These are phyloP conservation scores for Cocos nucifera DNA, from an alignment of 176 grass and related monocot species.

Conservation along the genomic window DNA sequence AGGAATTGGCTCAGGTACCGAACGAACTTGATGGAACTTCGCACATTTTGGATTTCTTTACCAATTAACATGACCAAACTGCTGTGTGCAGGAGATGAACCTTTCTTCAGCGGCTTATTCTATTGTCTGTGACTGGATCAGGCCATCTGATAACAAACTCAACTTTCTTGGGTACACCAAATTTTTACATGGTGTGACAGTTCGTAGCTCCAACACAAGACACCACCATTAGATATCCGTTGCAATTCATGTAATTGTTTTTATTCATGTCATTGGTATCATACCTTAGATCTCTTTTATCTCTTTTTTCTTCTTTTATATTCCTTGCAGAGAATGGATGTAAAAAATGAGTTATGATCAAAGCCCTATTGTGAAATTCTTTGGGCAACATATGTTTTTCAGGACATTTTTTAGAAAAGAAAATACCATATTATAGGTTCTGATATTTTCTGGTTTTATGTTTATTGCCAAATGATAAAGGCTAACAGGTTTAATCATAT, in stretches of 20 bases:
- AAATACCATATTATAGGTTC: no score
- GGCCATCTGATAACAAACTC: conserved; percentile 67
- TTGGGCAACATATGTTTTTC: no score
- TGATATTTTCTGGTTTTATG: no score
- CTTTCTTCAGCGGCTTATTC: conserved; percentile 69
- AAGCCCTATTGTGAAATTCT: no score
- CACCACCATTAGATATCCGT: conserved; percentile 30
- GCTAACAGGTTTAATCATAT: no score
- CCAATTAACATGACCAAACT: not conserved
- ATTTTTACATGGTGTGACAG: conserved; percentile 96
- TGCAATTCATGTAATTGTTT: conserved; percentile 13
- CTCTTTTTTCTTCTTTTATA: conserved; percentile 24
- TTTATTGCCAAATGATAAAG: no score
- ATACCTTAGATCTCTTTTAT: conserved; percentile 24
- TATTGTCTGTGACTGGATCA: conserved; percentile 81
- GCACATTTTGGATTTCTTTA: not conserved
- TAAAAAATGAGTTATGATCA: no score
- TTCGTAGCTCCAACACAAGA: conserved; percentile 61
- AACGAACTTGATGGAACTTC: no score
- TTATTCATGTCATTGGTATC: conserved; percentile 50
- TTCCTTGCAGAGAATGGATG: conserved; percentile 16
- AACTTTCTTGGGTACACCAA: conserved; percentile 92
- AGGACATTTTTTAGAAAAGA: no score
- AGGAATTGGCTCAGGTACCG: conserved; percentile 75
- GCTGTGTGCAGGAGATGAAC: conserved; percentile 71